Evolutionary conservation across 345 rosid species (phyloP).

Genomic region (Sisymbrium irio): DNA sequence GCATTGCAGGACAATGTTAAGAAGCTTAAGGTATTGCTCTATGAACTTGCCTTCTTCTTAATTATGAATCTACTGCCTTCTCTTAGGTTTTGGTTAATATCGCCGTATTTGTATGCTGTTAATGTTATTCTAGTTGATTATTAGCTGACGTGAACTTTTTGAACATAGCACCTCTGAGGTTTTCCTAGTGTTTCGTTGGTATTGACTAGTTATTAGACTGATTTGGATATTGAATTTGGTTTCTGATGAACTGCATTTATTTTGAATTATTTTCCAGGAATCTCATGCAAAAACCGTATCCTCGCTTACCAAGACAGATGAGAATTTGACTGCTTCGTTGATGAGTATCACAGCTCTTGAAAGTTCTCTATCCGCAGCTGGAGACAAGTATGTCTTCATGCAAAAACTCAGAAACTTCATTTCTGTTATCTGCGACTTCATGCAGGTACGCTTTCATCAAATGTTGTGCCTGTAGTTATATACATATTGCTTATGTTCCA

Average conservation of each 20-base stretch:
- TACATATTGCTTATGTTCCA: slow-evolving; percentile 16
- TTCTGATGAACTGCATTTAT: slow-evolving; percentile 19
- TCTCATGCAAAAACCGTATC: slow-evolving; percentile 64
- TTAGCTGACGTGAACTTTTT: not conserved
- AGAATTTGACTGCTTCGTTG: slow-evolving; percentile 80
- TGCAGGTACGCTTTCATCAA: slow-evolving; percentile 77
- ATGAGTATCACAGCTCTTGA: slow-evolving; percentile 74
- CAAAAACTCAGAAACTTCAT: slow-evolving; percentile 96
- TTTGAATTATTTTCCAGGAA: slow-evolving; percentile 53
- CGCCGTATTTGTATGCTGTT: not conserved
- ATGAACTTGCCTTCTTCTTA: slow-evolving; percentile 12
- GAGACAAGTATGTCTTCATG: slow-evolving; percentile 99
- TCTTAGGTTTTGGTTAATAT: not conserved
- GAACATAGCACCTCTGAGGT: not conserved
- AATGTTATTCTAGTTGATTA: slow-evolving; percentile 18
- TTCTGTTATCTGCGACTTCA: slow-evolving; percentile 91
- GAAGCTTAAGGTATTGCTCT: slow-evolving; percentile 59
- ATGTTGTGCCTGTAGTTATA: slow-evolving; percentile 25
- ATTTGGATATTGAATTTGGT: not conserved
- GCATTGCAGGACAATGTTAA: slow-evolving; percentile 56
- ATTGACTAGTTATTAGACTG: slow-evolving; percentile 3
- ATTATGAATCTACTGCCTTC: slow-evolving; percentile 1
- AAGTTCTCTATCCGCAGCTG: slow-evolving; percentile 72
- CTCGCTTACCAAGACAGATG: slow-evolving; percentile 68
- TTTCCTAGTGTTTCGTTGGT: slow-evolving; percentile 1